phyloP scores from a whole-genome alignment of 1,139 yeast genomes.

The Yamadazyma conglobata region DNA sequence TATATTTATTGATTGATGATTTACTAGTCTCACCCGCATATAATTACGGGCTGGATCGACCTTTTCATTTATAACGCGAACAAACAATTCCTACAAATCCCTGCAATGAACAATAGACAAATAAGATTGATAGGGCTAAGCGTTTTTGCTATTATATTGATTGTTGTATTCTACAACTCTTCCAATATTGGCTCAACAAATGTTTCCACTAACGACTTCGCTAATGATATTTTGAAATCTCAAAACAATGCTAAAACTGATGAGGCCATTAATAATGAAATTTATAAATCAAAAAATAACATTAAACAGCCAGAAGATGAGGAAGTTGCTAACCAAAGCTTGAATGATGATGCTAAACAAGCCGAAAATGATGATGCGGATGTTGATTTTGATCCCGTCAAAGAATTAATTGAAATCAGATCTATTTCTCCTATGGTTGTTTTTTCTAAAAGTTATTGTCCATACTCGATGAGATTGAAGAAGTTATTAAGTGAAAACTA shows the following conservation, averaged over 20 bases:
- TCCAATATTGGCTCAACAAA: conserved; percentile 4
- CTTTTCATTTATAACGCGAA: too few species aligned
- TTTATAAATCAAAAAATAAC: conserved; percentile 23
- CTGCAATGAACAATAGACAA: conserved; percentile 14
- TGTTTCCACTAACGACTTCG: conserved; percentile 5
- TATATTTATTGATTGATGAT: too few species aligned
- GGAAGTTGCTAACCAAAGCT: conserved; percentile 1
- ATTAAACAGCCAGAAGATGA: conserved; percentile 6
- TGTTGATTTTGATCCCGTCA: conserved; percentile 51
- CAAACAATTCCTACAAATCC: too few species aligned
- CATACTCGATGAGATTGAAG: conserved; percentile 71
- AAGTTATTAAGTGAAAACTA: conserved; percentile 60
- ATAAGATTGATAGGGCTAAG: conserved; percentile 19
- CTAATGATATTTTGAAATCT: conserved; percentile 25
- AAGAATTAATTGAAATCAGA: conserved; percentile 58
- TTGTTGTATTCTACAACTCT: conserved; percentile 16
- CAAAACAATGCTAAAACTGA: conserved; percentile 35
- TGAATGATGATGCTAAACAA: conserved; percentile 6
- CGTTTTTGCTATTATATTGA: conserved; percentile 14
- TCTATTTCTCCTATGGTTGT: conserved; percentile 65
- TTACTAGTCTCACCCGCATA: too few species aligned
- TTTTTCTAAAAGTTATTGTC: conserved; percentile 71
- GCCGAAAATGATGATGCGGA: conserved; percentile 6
- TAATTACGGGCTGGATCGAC: too few species aligned
- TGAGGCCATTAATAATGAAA: conserved; percentile 40